These are phyloP conservation scores for Phytophthora macrochlamydospora DNA, from an alignment of 352 stramenopile genomes.

Conservation along the genomic window DNA sequence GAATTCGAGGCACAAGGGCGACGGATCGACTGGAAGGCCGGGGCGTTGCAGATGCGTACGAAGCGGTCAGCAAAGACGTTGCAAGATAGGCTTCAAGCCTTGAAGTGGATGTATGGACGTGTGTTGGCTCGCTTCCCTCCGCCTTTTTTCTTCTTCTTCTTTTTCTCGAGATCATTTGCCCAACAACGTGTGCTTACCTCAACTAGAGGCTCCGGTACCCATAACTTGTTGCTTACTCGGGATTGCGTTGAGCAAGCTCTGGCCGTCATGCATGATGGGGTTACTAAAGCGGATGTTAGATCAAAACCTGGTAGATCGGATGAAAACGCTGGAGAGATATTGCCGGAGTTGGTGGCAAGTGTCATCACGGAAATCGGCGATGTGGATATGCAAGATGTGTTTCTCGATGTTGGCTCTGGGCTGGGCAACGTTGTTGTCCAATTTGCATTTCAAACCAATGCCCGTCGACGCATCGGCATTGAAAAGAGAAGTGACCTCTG, in stretches of 20 bases:
- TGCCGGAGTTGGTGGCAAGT: not conserved
- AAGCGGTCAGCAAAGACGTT: slow-evolving; percentile 1
- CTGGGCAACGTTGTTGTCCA: slow-evolving; percentile 5
- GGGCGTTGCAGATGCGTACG: slow-evolving; percentile 2
- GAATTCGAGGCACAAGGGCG: not conserved
- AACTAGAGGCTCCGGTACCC: too few relatives aligned
- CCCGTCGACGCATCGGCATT: slow-evolving; percentile 6
- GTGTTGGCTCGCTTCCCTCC: slow-evolving; percentile 6
- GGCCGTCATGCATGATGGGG: not conserved
- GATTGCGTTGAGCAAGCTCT: not conserved
- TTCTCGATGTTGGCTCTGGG: slow-evolving; percentile 9
- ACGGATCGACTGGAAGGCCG: not conserved
- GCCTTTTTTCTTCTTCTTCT: not conserved
- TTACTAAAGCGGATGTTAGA: not conserved
- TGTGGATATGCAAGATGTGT: not conserved
- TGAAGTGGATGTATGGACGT: slow-evolving; percentile 11
- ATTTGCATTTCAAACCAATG: slow-evolving; percentile 1
- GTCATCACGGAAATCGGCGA: not conserved
- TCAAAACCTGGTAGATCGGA: slow-evolving; percentile 7
- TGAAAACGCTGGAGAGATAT: slow-evolving; percentile 15
- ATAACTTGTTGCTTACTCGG: too few relatives aligned
- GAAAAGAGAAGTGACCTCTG: not conserved
- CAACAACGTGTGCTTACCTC: too few relatives aligned
- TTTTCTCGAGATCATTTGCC: too few relatives aligned
- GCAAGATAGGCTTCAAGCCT: not conserved